These are phyloP conservation scores for Jaminaea rosea DNA, from an alignment of 1,284 basidiomycete genomes.

Conservation along the genomic window DNA sequence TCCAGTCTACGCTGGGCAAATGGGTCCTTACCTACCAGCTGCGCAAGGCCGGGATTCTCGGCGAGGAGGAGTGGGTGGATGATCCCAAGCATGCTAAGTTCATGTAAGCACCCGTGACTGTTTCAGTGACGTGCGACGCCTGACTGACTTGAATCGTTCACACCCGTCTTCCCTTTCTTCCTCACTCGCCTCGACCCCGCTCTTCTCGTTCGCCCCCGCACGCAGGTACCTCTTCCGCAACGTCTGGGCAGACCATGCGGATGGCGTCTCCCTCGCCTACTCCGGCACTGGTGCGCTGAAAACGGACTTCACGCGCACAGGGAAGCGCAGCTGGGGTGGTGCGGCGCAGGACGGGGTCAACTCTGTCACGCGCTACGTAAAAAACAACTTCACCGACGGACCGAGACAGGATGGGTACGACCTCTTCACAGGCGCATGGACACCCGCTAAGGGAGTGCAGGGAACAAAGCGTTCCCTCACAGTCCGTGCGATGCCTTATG, in stretches of 20 bases:
- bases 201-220: too few species aligned
- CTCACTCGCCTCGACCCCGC: neutral
- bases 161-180: slow-evolving; percentile 3
- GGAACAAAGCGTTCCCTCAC: slow-evolving; percentile 69
- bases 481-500: slow-evolving; percentile 74
- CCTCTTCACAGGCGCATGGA: slow-evolving; percentile 82
- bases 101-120: too few species aligned
- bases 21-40: slow-evolving; percentile 61
- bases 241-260: slow-evolving; percentile 97
- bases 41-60: slow-evolving; percentile 48
- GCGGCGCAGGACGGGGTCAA: slow-evolving; percentile 77
- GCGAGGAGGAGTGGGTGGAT: slow-evolving; percentile 30
- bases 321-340: slow-evolving; percentile 73
- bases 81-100: slow-evolving; percentile 37
- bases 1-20: slow-evolving; percentile 54
- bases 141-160: slow-evolving; percentile 2
- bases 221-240: too few species aligned
- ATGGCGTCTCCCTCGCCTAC: slow-evolving; percentile 82
- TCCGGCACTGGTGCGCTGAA: slow-evolving; percentile 92
- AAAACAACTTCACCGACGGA: slow-evolving; percentile 97
- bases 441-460: slow-evolving; percentile 57
- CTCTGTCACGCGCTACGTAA: slow-evolving; percentile 75
- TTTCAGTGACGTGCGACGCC: slow-evolving; percentile 9
- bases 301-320: slow-evolving; percentile 86
- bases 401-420: slow-evolving; percentile 65